Conservation (phyloP, 2,329 filamentous ascomycete genomes). For the Dactylonectria estremocensis region DNA sequence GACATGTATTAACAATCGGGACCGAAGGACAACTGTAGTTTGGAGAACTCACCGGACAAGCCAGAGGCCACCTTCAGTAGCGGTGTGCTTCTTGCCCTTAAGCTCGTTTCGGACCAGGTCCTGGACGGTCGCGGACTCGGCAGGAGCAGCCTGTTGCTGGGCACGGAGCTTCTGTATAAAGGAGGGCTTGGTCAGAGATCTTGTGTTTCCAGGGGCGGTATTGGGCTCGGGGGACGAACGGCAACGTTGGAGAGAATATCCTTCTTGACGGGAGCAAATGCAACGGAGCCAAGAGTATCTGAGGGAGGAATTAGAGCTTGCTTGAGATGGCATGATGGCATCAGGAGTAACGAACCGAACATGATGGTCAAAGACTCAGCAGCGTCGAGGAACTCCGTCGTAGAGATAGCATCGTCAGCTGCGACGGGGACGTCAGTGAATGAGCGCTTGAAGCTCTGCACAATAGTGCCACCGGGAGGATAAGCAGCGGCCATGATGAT, state of each 20-base stretch:
- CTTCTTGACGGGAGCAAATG: constrained; percentile 91
- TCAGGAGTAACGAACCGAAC: constrained; percentile 74
- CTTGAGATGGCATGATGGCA: not conserved
- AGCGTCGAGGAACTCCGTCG: constrained; percentile 91
- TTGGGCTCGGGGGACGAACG: constrained; percentile 64
- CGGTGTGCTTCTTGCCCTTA: constrained; percentile 89
- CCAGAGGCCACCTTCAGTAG: constrained; percentile 93
- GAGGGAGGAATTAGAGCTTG: constrained; percentile 30
- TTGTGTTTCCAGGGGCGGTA: not conserved
- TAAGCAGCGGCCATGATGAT: constrained; percentile 68
- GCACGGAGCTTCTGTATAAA: constrained; percentile 85
- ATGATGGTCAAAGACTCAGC: constrained; percentile 88
- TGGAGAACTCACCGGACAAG: constrained; percentile 78
- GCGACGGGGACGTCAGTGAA: constrained; percentile 88
- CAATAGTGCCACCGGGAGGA: constrained; percentile 82
- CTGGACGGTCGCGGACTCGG: constrained; percentile 87
- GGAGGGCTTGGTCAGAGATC: constrained; percentile 36
- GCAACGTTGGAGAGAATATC: constrained; percentile 95
- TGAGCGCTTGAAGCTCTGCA: constrained; percentile 87
- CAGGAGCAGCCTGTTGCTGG: constrained; percentile 82
- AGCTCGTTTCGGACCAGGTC: constrained; percentile 89
- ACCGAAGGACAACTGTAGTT: no score
- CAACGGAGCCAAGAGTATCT: constrained; percentile 78
- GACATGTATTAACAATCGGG: constrained; percentile 4
- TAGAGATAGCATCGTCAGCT: constrained; percentile 81